Conservation (phyloP, 805 yeast species). For the Kazachstania bromeliacearum region DNA sequence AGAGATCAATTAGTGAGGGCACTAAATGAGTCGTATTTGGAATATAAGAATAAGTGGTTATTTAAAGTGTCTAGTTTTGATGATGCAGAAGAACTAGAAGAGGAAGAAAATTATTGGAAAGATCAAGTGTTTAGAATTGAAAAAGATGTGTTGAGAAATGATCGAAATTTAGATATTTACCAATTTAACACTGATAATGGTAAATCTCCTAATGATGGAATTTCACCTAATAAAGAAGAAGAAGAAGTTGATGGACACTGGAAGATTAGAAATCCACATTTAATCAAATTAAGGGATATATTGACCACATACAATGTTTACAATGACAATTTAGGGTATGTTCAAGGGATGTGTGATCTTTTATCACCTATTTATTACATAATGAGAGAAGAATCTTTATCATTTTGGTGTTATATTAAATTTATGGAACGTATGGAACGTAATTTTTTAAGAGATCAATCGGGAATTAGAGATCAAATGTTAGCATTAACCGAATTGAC, state of each 20-base stretch:
- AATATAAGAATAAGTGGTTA: conserved; percentile 63
- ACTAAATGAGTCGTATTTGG: conserved; percentile 48
- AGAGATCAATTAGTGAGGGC: conserved; percentile 49
- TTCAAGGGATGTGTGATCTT: conserved; percentile 96
- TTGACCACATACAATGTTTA: conserved; percentile 78
- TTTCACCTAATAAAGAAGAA: conserved; percentile 14
- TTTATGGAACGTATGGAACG: conserved; percentile 95
- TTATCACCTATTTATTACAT: conserved; percentile 72
- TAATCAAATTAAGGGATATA: conserved; percentile 63
- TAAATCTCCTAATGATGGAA: conserved; percentile 30
- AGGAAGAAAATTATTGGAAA: conserved; percentile 61
- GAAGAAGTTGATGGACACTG: conserved; percentile 35
- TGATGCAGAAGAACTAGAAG: conserved; percentile 21
- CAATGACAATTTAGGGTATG: conserved; percentile 81
- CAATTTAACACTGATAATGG: conserved; percentile 33
- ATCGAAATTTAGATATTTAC: conserved; percentile 64
- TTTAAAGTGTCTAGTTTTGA: conserved; percentile 31
- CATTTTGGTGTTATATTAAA: conserved; percentile 82
- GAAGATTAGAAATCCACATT: conserved; percentile 65
- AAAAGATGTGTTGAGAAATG: conserved; percentile 89
- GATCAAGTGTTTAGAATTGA: conserved; percentile 88
- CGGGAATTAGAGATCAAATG: conserved; percentile 90
- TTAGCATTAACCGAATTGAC: conserved; percentile 70
- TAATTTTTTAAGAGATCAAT: conserved; percentile 82
- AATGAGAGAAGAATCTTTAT: conserved; percentile 57